Conservation (phyloP, 495 filamentous ascomycete genomes). For the Tuber indicum region DNA sequence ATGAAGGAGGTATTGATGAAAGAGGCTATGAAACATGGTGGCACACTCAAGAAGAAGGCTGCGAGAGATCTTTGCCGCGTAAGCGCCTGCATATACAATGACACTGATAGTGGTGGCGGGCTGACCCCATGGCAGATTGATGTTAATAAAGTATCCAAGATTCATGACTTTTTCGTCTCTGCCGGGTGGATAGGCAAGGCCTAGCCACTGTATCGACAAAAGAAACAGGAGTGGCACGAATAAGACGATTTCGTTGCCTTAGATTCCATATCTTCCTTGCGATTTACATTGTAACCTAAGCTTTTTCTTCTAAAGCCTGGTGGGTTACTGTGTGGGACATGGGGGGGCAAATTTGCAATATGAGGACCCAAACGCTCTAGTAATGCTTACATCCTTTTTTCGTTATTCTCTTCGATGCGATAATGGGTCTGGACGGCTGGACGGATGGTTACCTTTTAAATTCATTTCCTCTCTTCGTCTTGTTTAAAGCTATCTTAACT, state of each 20-base stretch:
- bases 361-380: neutral
- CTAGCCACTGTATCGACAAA: neutral
- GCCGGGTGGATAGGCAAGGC: slow-evolving; percentile 82
- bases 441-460: neutral
- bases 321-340: slow-evolving; percentile 6
- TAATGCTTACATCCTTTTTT: neutral
- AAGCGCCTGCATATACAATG: slow-evolving; percentile 23
- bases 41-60: slow-evolving; percentile 81
- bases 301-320: slow-evolving; percentile 13
- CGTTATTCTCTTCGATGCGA: neutral
- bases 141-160: slow-evolving; percentile 57
- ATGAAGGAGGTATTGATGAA: slow-evolving; percentile 86
- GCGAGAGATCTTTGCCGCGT: slow-evolving; percentile 65
- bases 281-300: neutral
- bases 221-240: neutral
- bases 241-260: neutral
- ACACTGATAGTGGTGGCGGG: slow-evolving; percentile 12
- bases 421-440: neutral
- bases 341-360: neutral
- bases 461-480: slow-evolving; percentile 7
- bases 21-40: slow-evolving; percentile 81
- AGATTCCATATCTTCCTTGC: slow-evolving; percentile 5
- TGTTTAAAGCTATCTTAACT: neutral
- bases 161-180: slow-evolving; percentile 92
- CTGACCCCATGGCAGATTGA: slow-evolving; percentile 50